Percentiles rank a stretch among this genome's conserved stretches.
Evolutionary conservation across 768 basidiomycete species (phyloP).

Genomic region (Boletus sp.): DNA sequence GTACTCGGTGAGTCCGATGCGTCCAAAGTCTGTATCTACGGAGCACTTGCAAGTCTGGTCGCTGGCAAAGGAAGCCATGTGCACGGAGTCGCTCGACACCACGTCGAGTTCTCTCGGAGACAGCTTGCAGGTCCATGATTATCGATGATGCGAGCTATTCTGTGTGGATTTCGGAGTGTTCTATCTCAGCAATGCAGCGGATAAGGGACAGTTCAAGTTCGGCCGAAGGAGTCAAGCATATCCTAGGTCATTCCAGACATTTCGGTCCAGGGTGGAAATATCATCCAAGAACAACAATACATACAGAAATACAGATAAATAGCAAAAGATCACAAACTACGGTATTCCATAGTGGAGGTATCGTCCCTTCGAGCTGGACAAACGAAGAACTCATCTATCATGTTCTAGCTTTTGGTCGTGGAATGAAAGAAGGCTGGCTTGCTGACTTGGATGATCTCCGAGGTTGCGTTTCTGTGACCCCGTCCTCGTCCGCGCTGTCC

Average conservation of each 20-base stretch:
- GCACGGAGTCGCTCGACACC: constrained; percentile 41
- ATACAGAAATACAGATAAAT: constrained; percentile 27
- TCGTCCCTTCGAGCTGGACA: background rate
- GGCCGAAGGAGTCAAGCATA: background rate
- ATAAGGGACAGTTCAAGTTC: background rate
- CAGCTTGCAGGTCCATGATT: constrained; percentile 8
- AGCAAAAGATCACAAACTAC: background rate
- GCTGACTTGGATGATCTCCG: constrained; percentile 7
- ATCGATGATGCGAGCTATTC: background rate
- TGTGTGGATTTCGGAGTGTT: background rate
- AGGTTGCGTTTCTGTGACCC: background rate
- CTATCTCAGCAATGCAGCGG: background rate
- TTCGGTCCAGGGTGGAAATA: too few species aligned
- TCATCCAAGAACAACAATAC: constrained; percentile 8
- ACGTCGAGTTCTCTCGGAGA: constrained; percentile 19
- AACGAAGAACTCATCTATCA: constrained; percentile 4
- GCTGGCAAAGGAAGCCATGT: constrained; percentile 26
- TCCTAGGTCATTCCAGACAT: background rate
- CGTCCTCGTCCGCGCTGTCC: constrained; percentile 19
- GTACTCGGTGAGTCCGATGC: background rate
- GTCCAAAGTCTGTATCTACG: background rate
- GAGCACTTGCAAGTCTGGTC: constrained; percentile 51
- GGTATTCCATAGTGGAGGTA: constrained; percentile 3
- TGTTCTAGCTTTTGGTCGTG: constrained; percentile 19
- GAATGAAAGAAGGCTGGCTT: constrained; percentile 22